Conservation (phyloP, 1,139 yeast genomes). For the Lodderomyces elongisporus region DNA sequence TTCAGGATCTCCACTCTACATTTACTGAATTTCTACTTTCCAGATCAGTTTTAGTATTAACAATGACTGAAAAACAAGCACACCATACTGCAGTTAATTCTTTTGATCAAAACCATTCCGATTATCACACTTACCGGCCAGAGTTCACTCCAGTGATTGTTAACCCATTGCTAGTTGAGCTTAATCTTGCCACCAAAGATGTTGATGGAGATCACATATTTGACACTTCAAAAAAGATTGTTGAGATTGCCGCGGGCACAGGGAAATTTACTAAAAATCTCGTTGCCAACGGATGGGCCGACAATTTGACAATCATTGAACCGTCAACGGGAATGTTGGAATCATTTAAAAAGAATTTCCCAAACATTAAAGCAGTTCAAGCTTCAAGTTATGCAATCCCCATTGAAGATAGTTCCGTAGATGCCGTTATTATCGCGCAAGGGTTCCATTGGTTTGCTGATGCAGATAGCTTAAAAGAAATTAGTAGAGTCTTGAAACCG, state of each 20-base stretch:
- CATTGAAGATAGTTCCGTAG: conserved; percentile 39
- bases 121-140: conserved; percentile 56
- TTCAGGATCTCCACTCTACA: no score
- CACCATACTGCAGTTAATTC: conserved; percentile 38
- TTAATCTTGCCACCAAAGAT: conserved; percentile 22
- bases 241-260: conserved; percentile 63
- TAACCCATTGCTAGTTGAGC: conserved; percentile 36
- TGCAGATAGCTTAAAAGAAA: conserved; percentile 42
- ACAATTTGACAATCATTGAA: conserved; percentile 43
- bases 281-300: conserved; percentile 35
- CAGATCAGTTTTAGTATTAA: no score
- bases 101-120: conserved; percentile 49
- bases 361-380: conserved; percentile 27
- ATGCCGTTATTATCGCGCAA: conserved; percentile 56
- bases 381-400: conserved; percentile 53
- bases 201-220: conserved; percentile 9
- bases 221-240: conserved; percentile 25
- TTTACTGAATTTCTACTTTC: no score
- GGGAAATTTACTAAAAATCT: conserved; percentile 58
- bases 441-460: conserved; percentile 71
- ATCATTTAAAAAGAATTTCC: conserved; percentile 44
- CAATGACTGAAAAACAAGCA: conserved; percentile 7
- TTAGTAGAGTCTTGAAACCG: conserved; percentile 47
- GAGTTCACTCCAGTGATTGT: conserved; percentile 47
- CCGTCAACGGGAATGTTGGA: conserved; percentile 59